These are phyloP conservation scores for Ceratocystis colombiana DNA, from an alignment of 2,329 filamentous ascomycete species.

Conservation along the genomic window DNA sequence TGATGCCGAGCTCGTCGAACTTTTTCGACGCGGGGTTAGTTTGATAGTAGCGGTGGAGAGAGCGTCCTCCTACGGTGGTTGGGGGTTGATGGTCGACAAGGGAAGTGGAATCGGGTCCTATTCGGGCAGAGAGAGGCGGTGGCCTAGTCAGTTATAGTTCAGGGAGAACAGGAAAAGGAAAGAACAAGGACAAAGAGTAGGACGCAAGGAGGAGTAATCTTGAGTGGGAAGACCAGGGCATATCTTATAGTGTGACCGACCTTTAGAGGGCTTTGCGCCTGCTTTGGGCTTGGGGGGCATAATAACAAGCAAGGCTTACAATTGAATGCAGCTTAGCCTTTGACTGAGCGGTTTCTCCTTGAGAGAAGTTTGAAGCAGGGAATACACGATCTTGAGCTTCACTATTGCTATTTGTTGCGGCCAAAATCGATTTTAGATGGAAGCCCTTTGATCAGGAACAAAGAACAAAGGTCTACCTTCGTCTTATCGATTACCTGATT, in stretches of 20 bases:
- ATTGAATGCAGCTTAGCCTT: conserved; percentile 3
- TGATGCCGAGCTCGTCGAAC: conserved; percentile 38
- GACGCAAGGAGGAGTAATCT: conserved; percentile 4
- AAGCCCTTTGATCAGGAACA: neutral
- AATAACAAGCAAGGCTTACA: conserved; percentile 24
- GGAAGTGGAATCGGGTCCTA: conserved; percentile 31
- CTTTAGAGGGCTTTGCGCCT: conserved; percentile 31
- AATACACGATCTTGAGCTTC: neutral
- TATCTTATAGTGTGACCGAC: conserved; percentile 23
- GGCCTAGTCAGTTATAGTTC: neutral
- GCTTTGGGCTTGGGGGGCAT: conserved; percentile 36
- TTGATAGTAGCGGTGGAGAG: conserved; percentile 40
- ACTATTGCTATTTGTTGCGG: neutral
- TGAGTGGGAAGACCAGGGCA: neutral
- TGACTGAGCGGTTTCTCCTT: neutral
- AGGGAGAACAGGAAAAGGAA: neutral
- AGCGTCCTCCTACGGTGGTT: conserved; percentile 42
- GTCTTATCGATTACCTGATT: conserved; percentile 4
- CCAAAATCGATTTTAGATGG: neutral
- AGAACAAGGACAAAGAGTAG: neutral
- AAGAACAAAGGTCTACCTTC: neutral
- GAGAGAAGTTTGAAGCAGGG: neutral
- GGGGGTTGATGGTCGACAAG: conserved; percentile 28
- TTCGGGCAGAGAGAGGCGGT: conserved; percentile 19
- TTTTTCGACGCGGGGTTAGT: conserved; percentile 42